These are phyloP conservation scores for Polygonum aviculare DNA, from an alignment of 148 eudicot species.

Conservation along the genomic window DNA sequence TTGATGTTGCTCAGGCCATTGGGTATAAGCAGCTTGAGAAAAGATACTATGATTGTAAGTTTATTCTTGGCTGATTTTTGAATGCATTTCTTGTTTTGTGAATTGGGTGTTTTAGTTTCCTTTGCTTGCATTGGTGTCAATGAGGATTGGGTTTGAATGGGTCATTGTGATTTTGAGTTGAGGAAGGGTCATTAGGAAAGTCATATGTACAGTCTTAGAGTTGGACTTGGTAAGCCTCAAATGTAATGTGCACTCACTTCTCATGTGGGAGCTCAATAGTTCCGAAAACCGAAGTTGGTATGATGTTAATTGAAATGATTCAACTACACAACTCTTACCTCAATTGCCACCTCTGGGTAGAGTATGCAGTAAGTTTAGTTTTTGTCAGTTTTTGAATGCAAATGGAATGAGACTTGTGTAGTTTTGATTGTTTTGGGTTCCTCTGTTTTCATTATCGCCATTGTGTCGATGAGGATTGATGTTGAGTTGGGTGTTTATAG, in stretches of 20 bases:
- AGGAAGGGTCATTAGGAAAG: not conserved
- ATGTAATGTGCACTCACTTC: not conserved
- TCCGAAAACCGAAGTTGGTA: not conserved
- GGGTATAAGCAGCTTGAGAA: constrained; percentile 74
- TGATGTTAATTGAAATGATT: not conserved
- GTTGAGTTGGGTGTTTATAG: not conserved
- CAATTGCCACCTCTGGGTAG: not conserved
- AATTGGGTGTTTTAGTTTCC: not conserved
- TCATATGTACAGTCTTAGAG: not conserved
- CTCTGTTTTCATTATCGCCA: too few relatives aligned
- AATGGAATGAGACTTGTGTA: too few relatives aligned
- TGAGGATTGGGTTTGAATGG: not conserved
- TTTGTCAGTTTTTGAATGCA: too few relatives aligned
- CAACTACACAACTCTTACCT: not conserved
- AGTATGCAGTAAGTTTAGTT: not conserved
- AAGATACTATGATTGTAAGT: constrained; percentile 89
- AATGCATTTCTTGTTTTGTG: not conserved
- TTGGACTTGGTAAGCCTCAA: too few relatives aligned
- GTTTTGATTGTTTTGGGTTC: too few relatives aligned
- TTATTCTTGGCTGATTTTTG: not conserved
- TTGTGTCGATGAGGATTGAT: too few relatives aligned
- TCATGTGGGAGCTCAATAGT: not conserved
- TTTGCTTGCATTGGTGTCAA: too few relatives aligned
- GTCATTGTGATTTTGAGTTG: not conserved
- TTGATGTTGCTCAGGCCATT: constrained; percentile 87